Evolutionary conservation across 148 eudicot species (phyloP).

Genomic region (Fagopyrum tataricum): DNA sequence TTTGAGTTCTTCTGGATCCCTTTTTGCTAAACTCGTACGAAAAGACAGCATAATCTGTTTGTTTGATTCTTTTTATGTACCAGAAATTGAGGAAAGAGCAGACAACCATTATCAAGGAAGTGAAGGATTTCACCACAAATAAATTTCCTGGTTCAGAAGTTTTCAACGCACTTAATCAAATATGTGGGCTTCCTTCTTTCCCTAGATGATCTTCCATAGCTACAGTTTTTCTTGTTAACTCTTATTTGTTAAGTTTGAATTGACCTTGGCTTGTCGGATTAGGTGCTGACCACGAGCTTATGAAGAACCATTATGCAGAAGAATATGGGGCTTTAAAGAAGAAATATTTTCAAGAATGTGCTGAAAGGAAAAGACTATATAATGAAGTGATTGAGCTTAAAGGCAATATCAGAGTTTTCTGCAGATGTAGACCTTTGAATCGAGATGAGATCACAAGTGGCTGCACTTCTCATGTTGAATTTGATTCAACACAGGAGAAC

Average conservation of each 20-base stretch:
- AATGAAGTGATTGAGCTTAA: constrained; percentile 97
- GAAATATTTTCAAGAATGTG: constrained; percentile 59
- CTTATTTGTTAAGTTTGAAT: not conserved
- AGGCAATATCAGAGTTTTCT: constrained; percentile 92
- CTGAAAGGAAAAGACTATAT: constrained; percentile 75
- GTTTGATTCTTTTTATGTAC: constrained; percentile 11
- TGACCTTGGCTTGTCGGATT: constrained; percentile 8
- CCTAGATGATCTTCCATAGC: not conserved
- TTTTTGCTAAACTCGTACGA: not conserved
- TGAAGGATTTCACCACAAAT: constrained; percentile 50
- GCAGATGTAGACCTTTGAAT: constrained; percentile 82
- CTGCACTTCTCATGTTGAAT: constrained; percentile 50
- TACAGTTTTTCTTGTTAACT: not conserved
- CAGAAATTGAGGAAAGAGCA: constrained; percentile 82
- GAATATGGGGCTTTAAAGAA: constrained; percentile 52
- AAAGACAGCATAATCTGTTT: not conserved
- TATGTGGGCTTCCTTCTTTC: constrained; percentile 57
- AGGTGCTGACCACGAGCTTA: constrained; percentile 56
- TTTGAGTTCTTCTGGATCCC: not conserved
- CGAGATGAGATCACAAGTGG: constrained; percentile 62
- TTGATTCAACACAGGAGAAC: constrained; percentile 66
- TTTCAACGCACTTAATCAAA: constrained; percentile 54
- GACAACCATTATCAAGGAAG: constrained; percentile 41
- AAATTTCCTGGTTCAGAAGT: constrained; percentile 66
- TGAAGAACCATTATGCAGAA: constrained; percentile 53